phyloP scores from a whole-genome alignment of 2,329 filamentous ascomycete species.

The Pseudocercospora pini-densiflorae region DNA sequence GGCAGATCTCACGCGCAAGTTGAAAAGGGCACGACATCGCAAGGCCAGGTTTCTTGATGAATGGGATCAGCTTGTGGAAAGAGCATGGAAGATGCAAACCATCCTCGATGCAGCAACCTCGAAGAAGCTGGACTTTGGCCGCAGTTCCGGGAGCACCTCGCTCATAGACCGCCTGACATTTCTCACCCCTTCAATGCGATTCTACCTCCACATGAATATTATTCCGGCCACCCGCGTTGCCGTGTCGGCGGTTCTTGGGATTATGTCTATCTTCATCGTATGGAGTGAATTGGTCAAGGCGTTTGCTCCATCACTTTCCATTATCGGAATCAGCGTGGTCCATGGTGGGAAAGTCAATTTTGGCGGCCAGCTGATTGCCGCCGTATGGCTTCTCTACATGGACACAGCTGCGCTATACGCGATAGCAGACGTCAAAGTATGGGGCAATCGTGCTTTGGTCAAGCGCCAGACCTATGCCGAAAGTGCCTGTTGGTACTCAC shows the following conservation, averaged over 20 bases:
- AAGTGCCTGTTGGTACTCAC: constrained; percentile 93
- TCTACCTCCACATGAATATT: constrained; percentile 74
- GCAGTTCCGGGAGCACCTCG: constrained; percentile 31
- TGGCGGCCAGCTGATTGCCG: constrained; percentile 80
- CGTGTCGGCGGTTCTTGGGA: constrained; percentile 68
- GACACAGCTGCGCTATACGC: constrained; percentile 84
- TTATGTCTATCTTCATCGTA: constrained; percentile 81
- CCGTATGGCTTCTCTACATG: constrained; percentile 95
- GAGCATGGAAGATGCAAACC: constrained; percentile 75
- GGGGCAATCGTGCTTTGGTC: constrained; percentile 91
- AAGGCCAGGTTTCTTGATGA: constrained; percentile 81
- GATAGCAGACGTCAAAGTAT: constrained; percentile 93
- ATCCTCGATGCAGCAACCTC: constrained; percentile 84
- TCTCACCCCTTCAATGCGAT: constrained; percentile 80
- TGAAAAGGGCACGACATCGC: constrained; percentile 81
- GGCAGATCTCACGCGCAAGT: constrained; percentile 81
- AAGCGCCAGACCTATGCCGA: constrained; percentile 90
- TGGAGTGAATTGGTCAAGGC: constrained; percentile 94
- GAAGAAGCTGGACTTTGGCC: constrained; percentile 76
- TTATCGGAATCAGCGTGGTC: constrained; percentile 70
- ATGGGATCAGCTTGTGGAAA: constrained; percentile 79
- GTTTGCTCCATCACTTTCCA: constrained; percentile 75
- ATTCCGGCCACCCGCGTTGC: constrained; percentile 70
- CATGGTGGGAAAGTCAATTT: constrained; percentile 81
- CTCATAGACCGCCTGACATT: constrained; percentile 62